Base-by-base conservation (phyloP, 1,284 basidiomycete species). In the Irpex sp. region DNA sequence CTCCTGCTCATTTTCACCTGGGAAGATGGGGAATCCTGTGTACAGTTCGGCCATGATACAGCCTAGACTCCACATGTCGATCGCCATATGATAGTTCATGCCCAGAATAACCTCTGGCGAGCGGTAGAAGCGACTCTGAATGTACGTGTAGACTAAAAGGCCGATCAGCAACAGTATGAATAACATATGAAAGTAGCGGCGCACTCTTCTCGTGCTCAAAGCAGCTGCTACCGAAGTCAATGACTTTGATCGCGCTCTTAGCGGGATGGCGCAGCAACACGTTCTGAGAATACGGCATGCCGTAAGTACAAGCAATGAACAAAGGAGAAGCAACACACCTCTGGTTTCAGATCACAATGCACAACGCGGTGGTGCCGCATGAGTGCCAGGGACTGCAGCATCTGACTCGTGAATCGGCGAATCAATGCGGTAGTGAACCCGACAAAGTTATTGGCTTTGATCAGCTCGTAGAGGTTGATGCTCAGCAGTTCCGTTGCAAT, bases 271-370 rank as follows among this genome's bases (percentile, higher is more conserved):
- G 89, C 57, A 99, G 81, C 5, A 99, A 81, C 54, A 99, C 95
- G 72, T 99, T 99, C 94, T 97, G 67, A 11, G 11, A 6, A 38
- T 26, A 31, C 11, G 37, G 57, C 26, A 64, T 47, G 40, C n/a
- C 36, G 31, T 19, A n/a, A 4, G 21, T 31, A 59, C 19, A 9
- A 44, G 40, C 11, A 60, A 44, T 6, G 64, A 48, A 62, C 6
- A 66, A 58, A 48, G 56, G 26, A 58, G 15, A 44, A 21, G 44
- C 59, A 31, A 72, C 83, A 65, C 67, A 91, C 94, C 86, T 99
- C 97, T 15, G 97, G 97, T 78, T 99, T 99, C 68, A 99, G 80
- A 79, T 99, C 97, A 72, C 97, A 99, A 75, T 99, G 97, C n/a
- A 99, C 97, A 65, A 99, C 95, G 58, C 94, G 89, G 78, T 98